A percentile compares a stretch with the other conserved stretches of the same genome.
These are phyloP conservation scores for Cylindrotheca fusiformis DNA, from an alignment of 108 stramenopile species.

Conservation along the genomic window DNA sequence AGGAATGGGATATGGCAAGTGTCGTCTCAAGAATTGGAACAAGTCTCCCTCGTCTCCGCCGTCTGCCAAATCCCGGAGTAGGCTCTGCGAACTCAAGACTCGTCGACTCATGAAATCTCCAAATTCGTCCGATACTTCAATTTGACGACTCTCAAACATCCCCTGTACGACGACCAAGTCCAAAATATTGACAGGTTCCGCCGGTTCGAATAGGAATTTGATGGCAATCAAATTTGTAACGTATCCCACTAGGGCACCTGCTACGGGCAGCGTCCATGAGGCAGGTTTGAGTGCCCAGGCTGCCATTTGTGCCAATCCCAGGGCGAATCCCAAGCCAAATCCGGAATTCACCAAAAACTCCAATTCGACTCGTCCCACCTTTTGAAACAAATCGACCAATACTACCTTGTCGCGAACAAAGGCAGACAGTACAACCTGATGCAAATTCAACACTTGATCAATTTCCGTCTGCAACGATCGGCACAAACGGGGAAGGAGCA, in stretches of 20 bases:
- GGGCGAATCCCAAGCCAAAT: constrained; percentile 85
- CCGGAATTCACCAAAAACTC: constrained; percentile 85
- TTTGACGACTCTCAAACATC: constrained; percentile 84
- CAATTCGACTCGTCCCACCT: constrained; percentile 80
- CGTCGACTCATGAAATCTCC: constrained; percentile 62
- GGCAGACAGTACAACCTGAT: constrained; percentile 58
- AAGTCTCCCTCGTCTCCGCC: constrained; percentile 63
- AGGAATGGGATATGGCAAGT: constrained; percentile 69
- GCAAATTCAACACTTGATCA: constrained; percentile 60
- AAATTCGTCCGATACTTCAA: constrained; percentile 83
- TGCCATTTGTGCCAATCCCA: constrained; percentile 81
- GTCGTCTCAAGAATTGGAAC: constrained; percentile 57
- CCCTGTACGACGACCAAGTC: constrained; percentile 75
- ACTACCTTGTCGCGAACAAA: constrained; percentile 74
- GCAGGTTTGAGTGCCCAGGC: constrained; percentile 67
- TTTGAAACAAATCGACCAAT: constrained; percentile 86
- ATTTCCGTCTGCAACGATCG: constrained; percentile 58
- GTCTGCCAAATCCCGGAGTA: constrained; percentile 55
- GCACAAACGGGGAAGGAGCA: constrained; percentile 44
- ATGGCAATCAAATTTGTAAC: constrained; percentile 89
- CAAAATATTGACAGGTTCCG: constrained; percentile 60
- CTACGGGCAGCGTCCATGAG: constrained; percentile 87
- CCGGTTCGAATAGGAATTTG: constrained; percentile 80
- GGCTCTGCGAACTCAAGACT: constrained; percentile 51
- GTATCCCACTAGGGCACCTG: constrained; percentile 80